Evolutionary conservation across 441 rosid species (phyloP).

Genomic region (Daphne laureola): DNA sequence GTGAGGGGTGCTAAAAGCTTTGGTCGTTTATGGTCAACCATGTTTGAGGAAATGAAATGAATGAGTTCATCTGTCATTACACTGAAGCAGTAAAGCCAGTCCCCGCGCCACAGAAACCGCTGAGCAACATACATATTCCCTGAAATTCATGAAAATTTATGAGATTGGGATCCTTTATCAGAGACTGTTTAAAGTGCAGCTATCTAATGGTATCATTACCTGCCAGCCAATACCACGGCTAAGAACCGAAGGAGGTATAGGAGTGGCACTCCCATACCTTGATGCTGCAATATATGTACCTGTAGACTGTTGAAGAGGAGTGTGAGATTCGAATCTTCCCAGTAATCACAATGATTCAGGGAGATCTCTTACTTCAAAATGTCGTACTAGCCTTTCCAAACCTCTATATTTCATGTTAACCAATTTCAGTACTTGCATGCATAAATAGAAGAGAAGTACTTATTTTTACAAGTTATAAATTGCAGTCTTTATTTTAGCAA

Average conservation of each 20-base stretch:
- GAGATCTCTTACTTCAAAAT: too few species aligned
- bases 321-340: not conserved
- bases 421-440: not conserved
- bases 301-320: slow-evolving; percentile 44
- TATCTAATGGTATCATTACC: slow-evolving; percentile 24
- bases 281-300: slow-evolving; percentile 69
- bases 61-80: slow-evolving; percentile 28
- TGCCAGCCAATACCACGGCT: slow-evolving; percentile 91
- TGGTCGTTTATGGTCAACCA: not conserved
- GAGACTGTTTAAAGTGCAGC: too few species aligned
- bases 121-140: slow-evolving; percentile 59
- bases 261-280: slow-evolving; percentile 81
- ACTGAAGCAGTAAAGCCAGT: slow-evolving; percentile 68
- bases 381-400: too few species aligned
- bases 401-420: not conserved
- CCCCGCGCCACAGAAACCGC: slow-evolving; percentile 62
- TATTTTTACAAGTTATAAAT: not conserved
- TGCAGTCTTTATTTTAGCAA: not conserved
- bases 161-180: slow-evolving; percentile 1
- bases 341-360: too few species aligned
- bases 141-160: slow-evolving; percentile 19
- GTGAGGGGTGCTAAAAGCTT: not conserved
- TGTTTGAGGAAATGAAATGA: not conserved
- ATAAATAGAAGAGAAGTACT: not conserved
- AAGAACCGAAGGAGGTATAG: slow-evolving; percentile 69